Base-by-base conservation (phyloP, 768 basidiomycete genomes). In the Agrocybe praecox region DNA sequence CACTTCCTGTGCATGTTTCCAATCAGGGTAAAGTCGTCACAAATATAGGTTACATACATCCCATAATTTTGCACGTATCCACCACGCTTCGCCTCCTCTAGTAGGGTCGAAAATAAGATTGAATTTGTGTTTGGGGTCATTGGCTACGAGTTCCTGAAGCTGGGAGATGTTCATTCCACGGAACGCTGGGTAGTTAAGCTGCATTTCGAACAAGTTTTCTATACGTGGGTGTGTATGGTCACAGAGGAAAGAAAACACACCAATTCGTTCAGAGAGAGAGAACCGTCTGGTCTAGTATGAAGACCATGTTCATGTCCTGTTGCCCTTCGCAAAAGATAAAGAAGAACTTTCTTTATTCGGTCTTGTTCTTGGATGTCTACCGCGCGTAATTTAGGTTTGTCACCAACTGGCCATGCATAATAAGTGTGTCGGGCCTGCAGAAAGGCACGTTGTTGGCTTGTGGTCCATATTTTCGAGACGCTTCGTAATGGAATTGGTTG, bases 121-220 rank as follows among this genome's bases (percentile, higher is more conserved):
- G 19, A 65, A 61, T 0, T 56, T 56, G 45, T 62, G 54, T 15
- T 67, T 63, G 9, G 6, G 33, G 29, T 64, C 66, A 2, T 24
- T 45, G 12, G 63, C 54, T 1, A 64, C 46, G 44, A 67, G 33
- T 0, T 44, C 21, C 32, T 67, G 66, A 5, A 67, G 52, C 3
- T 49, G 21, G 15, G 33, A n/a, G 5, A 65, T 59, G 46, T 62
- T 58, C n/a, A 65, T 46, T 8, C 40, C 32, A 7, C 57, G 57
- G 46, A 64, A 67, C 49, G 62, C 51, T 2, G 66, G 64, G 33
- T 65, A 65, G 21, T 57, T 64, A 18, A 67, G 48, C 66, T 67
- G 12, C 26, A 29, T 29, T 29, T 29, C 5, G 26, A 29, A 29
- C 26, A 4, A 29, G 26, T 34, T 3, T 21, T 19, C 11, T 19